Base-by-base conservation (phyloP, 169 alveolate genomes). In the Plasmodium coatneyi region DNA sequence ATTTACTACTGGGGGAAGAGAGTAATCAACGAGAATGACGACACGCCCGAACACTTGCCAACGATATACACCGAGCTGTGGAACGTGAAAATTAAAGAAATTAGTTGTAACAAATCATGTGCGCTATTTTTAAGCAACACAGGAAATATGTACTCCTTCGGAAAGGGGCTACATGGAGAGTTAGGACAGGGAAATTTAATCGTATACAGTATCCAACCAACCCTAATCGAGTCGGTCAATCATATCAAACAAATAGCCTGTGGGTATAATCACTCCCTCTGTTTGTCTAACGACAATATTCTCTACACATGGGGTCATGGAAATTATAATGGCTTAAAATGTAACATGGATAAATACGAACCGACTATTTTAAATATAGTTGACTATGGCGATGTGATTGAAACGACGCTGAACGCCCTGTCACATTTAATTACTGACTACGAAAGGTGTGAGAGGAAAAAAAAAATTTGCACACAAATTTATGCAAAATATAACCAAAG, bases 91-190 rank as follows among this genome's bases (percentile, higher is more conserved):
- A 96, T 96, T 41, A 46, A 92, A 32, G 93, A 86, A 49, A 96
- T 96, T 10, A 92, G 96, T 25, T 96, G 97, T 39, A 82, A 95
- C 22, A 82, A 80, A 71, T 56, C 96, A 49, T 95, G 96, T 94
- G 94, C 96, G 71, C 81, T 96, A 86, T 95, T 96, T 82, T 83
- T 96, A 46, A 91, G 97, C 34, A 84, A 92, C 41, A 74, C 81
- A 71, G 92, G 93, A 36, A 74, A 81, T 74, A 82, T 96, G 82
- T 96, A 90, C 82, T 91, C 97, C 7, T 82, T 96, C 41, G 97
- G 97, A 4, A 95, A 95, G 30, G 97, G 97, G 19, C 94, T 94
- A 80, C 96, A 92, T 79, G 97, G 97, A 30, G 97, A 96, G 49
- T 92, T 96, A 71, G 97, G 97, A 4, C 96, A 94, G 28, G 97